phyloP scores from a whole-genome alignment of 148 eudicot species.

The Bassia scoparia region DNA sequence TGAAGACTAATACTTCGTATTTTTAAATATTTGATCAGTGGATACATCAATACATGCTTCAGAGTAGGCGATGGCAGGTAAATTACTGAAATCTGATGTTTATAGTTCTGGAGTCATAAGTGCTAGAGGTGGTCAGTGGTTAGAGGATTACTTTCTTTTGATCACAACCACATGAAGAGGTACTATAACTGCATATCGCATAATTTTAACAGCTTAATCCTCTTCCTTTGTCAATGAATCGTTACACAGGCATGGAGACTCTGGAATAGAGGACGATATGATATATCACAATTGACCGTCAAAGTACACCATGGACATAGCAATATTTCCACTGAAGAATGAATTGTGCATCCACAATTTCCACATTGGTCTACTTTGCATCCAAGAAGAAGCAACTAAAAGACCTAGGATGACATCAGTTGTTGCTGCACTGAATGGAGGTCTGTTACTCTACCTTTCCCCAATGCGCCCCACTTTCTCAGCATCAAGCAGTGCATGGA shows the following conservation, averaged over 20 bases:
- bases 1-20: too few relatives aligned
- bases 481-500: background rate
- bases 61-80: slow-evolving; percentile 10
- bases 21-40: slow-evolving; percentile 8
- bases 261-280: slow-evolving; percentile 24
- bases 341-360: slow-evolving; percentile 25
- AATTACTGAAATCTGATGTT: slow-evolving; percentile 30
- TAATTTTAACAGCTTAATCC: background rate
- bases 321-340: too few relatives aligned
- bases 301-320: too few relatives aligned
- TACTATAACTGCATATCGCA: slow-evolving; percentile 15
- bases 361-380: slow-evolving; percentile 30
- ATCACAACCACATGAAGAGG: slow-evolving; percentile 1
- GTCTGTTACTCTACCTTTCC: slow-evolving; percentile 19
- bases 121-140: slow-evolving; percentile 26
- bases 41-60: slow-evolving; percentile 20
- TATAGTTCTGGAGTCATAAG: slow-evolving; percentile 33
- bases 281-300: slow-evolving; percentile 3
- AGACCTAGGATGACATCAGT: slow-evolving; percentile 25
- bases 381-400: slow-evolving; percentile 26
- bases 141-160: slow-evolving; percentile 8
- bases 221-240: too few relatives aligned
- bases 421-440: slow-evolving; percentile 21
- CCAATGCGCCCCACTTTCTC: slow-evolving; percentile 15
- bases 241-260: slow-evolving; percentile 33